Evolutionary conservation across 2,329 filamentous ascomycete genomes (phyloP).

Genomic region (Clarireedia monteithiana): DNA sequence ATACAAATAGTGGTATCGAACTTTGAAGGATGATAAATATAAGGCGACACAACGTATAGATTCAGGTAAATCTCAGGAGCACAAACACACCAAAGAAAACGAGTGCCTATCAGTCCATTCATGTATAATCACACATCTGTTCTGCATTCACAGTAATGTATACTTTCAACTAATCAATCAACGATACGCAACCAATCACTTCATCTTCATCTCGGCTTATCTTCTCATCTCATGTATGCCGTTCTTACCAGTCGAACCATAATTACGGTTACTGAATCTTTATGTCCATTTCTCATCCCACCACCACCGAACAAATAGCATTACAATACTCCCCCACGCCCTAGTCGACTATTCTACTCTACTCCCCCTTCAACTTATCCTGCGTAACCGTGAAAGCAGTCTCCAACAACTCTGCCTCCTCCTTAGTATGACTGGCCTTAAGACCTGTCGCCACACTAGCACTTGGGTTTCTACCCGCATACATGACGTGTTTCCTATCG

Average conservation of each 20-base stretch:
- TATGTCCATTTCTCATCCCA: background rate
- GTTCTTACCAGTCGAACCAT: background rate
- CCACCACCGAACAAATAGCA: background rate
- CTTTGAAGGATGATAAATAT: too few species aligned
- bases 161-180: too few species aligned
- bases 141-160: too few species aligned
- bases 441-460: conserved; percentile 90
- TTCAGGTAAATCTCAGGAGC: too few species aligned
- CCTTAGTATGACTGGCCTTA: conserved; percentile 82
- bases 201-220: background rate
- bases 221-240: background rate
- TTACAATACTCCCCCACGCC: background rate
- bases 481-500: conserved; percentile 92
- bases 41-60: too few species aligned
- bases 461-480: conserved; percentile 88
- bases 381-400: conserved; percentile 57
- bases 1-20: too few species aligned
- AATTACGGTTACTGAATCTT: background rate
- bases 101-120: too few species aligned
- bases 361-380: conserved; percentile 58
- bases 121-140: too few species aligned
- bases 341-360: conserved; percentile 5
- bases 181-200: too few species aligned
- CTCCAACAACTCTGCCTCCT: conserved; percentile 78
- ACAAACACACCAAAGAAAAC: too few species aligned